Evolutionary conservation across 208 protist genomes (phyloP).

Genomic region (Entamoeba moshkovskii): DNA sequence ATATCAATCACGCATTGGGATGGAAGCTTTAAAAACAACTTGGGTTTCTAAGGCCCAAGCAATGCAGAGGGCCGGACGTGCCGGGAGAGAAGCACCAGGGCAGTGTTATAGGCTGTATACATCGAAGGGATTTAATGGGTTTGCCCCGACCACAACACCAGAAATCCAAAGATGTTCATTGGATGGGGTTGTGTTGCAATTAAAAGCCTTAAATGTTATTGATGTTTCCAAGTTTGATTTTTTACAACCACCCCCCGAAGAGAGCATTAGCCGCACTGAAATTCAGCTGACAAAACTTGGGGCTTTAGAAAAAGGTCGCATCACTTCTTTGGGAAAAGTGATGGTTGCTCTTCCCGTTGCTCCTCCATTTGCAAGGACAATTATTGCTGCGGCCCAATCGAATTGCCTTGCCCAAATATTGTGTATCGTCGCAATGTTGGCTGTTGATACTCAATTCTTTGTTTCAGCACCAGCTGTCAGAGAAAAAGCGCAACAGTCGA

Average conservation of each 20-base stretch:
- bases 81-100: background rate
- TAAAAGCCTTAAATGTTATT: background rate
- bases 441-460: conserved; percentile 2
- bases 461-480: background rate
- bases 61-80: conserved; percentile 18
- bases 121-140: background rate
- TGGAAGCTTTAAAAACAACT: conserved; percentile 11
- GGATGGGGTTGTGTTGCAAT: background rate
- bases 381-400: background rate
- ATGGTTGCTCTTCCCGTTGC: background rate
- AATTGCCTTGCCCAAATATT: background rate
- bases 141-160: conserved; percentile 34
- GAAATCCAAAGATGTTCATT: background rate
- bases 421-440: conserved; percentile 9
- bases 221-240: background rate
- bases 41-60: conserved; percentile 5
- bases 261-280: background rate
- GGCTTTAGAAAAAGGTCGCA: background rate
- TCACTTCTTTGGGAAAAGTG: background rate
- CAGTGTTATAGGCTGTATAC: background rate
- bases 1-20: conserved; percentile 6
- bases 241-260: background rate
- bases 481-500: background rate
- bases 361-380: background rate
- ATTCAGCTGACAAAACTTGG: background rate